Base-by-base conservation (phyloP, 73 alveolate genomes). In the Durusdinium trenchii region DNA sequence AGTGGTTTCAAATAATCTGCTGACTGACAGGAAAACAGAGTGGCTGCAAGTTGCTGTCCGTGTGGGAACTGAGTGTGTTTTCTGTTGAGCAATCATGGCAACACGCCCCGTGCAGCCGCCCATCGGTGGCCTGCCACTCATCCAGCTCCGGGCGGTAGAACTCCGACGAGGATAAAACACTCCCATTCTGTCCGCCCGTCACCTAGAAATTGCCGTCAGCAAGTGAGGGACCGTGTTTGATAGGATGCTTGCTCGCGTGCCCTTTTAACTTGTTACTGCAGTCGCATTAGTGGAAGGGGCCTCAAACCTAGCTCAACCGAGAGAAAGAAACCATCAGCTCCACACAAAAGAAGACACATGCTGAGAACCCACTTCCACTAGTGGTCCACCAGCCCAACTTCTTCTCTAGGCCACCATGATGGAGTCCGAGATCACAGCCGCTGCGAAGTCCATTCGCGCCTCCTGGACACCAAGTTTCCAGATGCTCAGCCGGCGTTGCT, bases 81-180 rank as follows among this genome's bases (percentile, higher is more conserved):
- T 36, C 42, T 64, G 28, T 64, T 9, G 79, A 18, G 79, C n/a
- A 1, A 12, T 40, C 20, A 40, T n/a, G 78, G 20, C 35, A 36
- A n/a, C 9, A 50, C 28, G n/a, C 40, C 1, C n/a, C 40, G 36
- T 36, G 79, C n/a, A n/a, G n/a, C n/a, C n/a, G n/a, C n/a, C n/a
- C n/a, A n/a, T n/a, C n/a, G 6, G 50, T 28, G n/a, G 86, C 99
- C 71, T 95, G 99, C 99, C 99, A 95, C 32, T 95, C 99, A 92
- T 95, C 99, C 47, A 83, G 95, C 95, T 95, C 99, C 3, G 99
- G 99, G 28, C 95, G 54, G 51, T 95, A 95, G 75, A 95, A 95
- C 99, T 95, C 99, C 23, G 95, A 45, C 4, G 95, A 60, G 40
- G 95, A 81, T 30, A 95, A 90, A 42, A 95, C 99, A 67, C 94